Evolutionary conservation across 108 stramenopile species (phyloP).

Genomic region (Skeletonema menzelii): DNA sequence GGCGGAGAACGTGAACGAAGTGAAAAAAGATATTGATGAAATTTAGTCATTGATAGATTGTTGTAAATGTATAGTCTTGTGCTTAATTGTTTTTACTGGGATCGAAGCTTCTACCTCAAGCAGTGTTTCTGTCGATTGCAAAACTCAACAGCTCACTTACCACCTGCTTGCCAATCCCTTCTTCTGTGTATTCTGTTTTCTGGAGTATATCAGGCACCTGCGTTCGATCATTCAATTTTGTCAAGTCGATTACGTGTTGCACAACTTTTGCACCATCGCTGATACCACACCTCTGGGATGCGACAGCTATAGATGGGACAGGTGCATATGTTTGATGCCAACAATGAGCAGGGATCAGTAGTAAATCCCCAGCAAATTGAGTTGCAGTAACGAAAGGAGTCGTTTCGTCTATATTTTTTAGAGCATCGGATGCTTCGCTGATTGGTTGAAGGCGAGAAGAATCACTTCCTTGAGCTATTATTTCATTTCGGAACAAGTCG

Average conservation of each 20-base stretch:
- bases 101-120: background rate
- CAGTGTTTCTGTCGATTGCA: background rate
- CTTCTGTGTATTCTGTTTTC: constrained; percentile 6
- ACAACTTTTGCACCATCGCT: constrained; percentile 47
- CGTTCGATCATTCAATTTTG: background rate
- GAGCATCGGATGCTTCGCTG: constrained; percentile 2
- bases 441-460: constrained; percentile 6
- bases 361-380: constrained; percentile 62
- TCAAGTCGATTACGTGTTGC: constrained; percentile 37
- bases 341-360: constrained; percentile 65
- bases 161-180: constrained; percentile 19
- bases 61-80: background rate
- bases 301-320: constrained; percentile 55
- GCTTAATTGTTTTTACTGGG: background rate
- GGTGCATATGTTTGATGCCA: constrained; percentile 70
- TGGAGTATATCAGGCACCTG: constrained; percentile 14
- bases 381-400: constrained; percentile 30
- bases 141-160: background rate
- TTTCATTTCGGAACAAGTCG: constrained; percentile 2
- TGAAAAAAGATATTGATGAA: background rate
- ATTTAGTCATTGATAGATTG: background rate
- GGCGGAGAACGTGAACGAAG: background rate
- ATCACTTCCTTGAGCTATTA: constrained; percentile 20
- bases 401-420: constrained; percentile 3
- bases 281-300: constrained; percentile 60